Conservation (phyloP, 1,284 basidiomycete genomes). For the Melampsora larici-populina region DNA sequence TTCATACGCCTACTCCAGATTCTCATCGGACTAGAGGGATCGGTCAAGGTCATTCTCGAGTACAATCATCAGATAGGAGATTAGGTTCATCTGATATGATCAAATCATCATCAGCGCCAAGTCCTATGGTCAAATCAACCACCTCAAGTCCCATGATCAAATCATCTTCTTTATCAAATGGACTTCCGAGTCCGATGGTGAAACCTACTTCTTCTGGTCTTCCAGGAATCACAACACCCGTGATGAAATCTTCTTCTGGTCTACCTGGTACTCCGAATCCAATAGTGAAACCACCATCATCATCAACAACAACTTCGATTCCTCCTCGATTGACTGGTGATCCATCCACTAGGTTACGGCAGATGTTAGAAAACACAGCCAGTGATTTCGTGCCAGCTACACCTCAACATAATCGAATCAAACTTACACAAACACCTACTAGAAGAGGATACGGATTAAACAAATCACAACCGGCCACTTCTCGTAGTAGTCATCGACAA, state of each 20-base stretch:
- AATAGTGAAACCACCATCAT: neutral
- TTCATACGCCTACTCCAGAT: neutral
- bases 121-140: slow-evolving; percentile 28
- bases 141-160: slow-evolving; percentile 30
- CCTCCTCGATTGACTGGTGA: neutral
- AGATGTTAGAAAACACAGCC: slow-evolving; percentile 35
- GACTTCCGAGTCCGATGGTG: slow-evolving; percentile 2
- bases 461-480: slow-evolving; percentile 13
- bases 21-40: neutral
- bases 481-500: neutral
- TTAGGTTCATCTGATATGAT: neutral
- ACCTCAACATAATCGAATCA: slow-evolving; percentile 21
- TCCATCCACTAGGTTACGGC: slow-evolving; percentile 16
- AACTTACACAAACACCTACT: neutral
- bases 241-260: slow-evolving; percentile 15
- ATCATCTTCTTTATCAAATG: neutral
- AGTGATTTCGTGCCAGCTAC: slow-evolving; percentile 40
- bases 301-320: neutral
- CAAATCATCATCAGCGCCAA: neutral
- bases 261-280: neutral
- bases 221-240: neutral
- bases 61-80: neutral
- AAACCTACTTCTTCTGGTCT: slow-evolving; percentile 27
- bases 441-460: neutral
- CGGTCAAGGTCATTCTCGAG: neutral